Conservation (phyloP, 345 rosid species). For the Arabis alpina region DNA sequence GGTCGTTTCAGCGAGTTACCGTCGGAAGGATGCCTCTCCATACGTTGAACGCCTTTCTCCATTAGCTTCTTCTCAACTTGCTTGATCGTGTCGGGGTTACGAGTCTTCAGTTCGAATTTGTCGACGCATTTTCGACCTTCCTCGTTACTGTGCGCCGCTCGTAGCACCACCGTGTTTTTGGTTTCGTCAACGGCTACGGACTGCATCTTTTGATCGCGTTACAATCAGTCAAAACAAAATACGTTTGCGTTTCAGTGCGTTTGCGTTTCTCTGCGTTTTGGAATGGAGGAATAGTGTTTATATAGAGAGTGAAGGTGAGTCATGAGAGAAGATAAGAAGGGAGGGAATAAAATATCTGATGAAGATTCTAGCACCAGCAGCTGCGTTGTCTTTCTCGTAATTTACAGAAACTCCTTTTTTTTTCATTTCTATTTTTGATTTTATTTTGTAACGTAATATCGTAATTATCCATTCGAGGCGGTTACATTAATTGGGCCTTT, state of each 20-base stretch:
- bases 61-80: slow-evolving; percentile 64
- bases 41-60: slow-evolving; percentile 69
- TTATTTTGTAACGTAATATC: not conserved
- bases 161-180: slow-evolving; percentile 54
- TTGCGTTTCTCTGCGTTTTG: slow-evolving; percentile 10
- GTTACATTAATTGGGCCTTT: not conserved
- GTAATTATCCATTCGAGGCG: slow-evolving; percentile 28
- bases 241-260: not conserved
- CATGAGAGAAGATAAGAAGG: slow-evolving; percentile 28
- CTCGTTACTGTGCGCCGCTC: slow-evolving; percentile 51
- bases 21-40: slow-evolving; percentile 77
- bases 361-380: slow-evolving; percentile 29
- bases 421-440: not conserved
- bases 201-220: not conserved
- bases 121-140: slow-evolving; percentile 57
- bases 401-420: slow-evolving; percentile 24
- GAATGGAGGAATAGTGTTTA: not conserved
- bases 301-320: slow-evolving; percentile 10
- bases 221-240: not conserved
- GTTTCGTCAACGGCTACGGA: slow-evolving; percentile 50
- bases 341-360: slow-evolving; percentile 28
- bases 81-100: slow-evolving; percentile 62
- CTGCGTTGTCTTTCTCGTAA: slow-evolving; percentile 22
- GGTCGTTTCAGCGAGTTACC: slow-evolving; percentile 60
- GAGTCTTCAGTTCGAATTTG: slow-evolving; percentile 50